These are phyloP conservation scores for Pythium brassicae DNA, from an alignment of 352 stramenopile species.

Conservation along the genomic window DNA sequence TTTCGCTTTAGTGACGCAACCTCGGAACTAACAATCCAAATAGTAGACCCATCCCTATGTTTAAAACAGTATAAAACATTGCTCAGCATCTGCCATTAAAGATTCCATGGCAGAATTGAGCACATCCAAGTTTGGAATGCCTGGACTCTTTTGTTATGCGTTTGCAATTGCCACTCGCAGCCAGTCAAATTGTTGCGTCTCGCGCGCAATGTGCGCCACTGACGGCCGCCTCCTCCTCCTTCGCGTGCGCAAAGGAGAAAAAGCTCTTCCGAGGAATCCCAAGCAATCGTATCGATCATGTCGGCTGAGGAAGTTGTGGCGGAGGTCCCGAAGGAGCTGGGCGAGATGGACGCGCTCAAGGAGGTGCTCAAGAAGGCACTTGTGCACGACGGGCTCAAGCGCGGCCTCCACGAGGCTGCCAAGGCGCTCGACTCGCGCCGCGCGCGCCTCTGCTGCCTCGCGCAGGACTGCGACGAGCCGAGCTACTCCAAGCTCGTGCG, in stretches of 20 bases:
- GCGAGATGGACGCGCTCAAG: slow-evolving; percentile 96
- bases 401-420: slow-evolving; percentile 97
- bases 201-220: neutral
- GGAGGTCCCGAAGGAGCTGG: slow-evolving; percentile 92
- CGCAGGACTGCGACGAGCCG: slow-evolving; percentile 99
- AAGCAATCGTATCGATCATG: slow-evolving; percentile 52
- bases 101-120: neutral
- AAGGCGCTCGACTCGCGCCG: slow-evolving; percentile 98
- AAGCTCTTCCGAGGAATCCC: slow-evolving; percentile 59
- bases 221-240: too few relatives aligned
- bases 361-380: slow-evolving; percentile 99
- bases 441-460: slow-evolving; percentile 98
- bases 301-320: slow-evolving; percentile 93
- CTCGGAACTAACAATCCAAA: too few relatives aligned
- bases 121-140: neutral
- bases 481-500: slow-evolving; percentile 99
- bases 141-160: neutral
- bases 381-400: slow-evolving; percentile 98
- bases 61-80: slow-evolving; percentile 4
- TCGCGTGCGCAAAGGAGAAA: slow-evolving; percentile 11
- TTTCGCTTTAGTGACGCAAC: too few relatives aligned
- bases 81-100: neutral
- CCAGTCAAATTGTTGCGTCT: slow-evolving; percentile 66
- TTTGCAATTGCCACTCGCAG: slow-evolving; percentile 6
- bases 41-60: too few relatives aligned